A percentile compares a stretch with the other conserved stretches of the same genome.
phyloP scores from a whole-genome alignment of 2,329 filamentous ascomycete species.

The Diaporthe eres region DNA sequence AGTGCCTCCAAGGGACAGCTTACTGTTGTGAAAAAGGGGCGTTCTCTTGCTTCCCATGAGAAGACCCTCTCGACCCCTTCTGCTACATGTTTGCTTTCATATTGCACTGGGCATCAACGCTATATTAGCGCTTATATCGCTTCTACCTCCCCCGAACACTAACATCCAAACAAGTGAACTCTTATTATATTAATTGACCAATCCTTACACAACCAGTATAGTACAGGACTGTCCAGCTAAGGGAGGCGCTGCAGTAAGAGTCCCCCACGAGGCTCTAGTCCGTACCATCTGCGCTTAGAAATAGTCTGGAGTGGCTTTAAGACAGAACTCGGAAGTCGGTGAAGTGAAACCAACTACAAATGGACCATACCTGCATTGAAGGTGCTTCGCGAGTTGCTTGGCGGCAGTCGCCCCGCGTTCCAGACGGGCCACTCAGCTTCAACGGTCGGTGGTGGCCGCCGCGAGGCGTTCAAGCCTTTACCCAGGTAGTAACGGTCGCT shows the following conservation, averaged over 20 bases:
- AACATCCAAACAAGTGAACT: neutral
- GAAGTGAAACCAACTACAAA: neutral
- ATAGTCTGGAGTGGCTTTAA: neutral
- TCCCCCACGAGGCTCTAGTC: neutral
- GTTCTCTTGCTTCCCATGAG: neutral
- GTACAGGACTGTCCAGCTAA: neutral
- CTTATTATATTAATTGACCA: neutral
- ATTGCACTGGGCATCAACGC: neutral
- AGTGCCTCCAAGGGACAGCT: too few species aligned
- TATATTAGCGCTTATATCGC: neutral
- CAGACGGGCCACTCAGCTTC: neutral
- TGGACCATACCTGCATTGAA: neutral
- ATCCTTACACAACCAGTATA: neutral
- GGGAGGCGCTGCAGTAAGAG: neutral
- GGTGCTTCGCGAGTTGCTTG: neutral
- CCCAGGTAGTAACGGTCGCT: neutral
- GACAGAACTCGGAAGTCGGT: neutral
- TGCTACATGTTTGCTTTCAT: neutral
- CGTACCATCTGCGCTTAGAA: neutral
- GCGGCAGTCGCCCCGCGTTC: neutral
- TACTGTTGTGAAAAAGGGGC: neutral
- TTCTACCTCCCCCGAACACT: neutral
- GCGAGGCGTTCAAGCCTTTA: neutral
- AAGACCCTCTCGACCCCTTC: neutral
- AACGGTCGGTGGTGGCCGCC: neutral